Conservation (phyloP, 202 grass and related monocot genomes). For the Saccharum hybrid region DNA sequence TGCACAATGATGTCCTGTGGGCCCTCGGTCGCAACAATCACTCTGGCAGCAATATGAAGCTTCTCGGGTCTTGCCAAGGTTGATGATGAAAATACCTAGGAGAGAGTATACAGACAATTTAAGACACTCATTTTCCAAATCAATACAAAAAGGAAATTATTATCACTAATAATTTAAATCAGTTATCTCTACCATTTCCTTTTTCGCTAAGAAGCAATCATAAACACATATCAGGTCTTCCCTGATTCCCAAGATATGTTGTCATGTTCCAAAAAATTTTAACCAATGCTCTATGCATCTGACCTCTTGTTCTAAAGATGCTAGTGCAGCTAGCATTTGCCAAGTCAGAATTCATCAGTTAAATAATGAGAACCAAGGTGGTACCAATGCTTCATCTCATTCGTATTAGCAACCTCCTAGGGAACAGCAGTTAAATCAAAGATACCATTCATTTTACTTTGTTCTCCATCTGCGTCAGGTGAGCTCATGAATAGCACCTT, state of each 20-base stretch:
- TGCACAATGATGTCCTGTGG: too few relatives aligned
- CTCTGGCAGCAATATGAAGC: too few relatives aligned
- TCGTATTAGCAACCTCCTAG: background rate
- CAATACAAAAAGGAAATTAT: too few relatives aligned
- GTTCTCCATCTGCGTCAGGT: background rate
- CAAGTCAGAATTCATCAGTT: background rate
- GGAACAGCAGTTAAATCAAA: conserved; percentile 9
- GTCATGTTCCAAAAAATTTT: too few relatives aligned
- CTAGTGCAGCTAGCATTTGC: background rate
- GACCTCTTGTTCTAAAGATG: background rate
- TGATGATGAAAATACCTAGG: conserved; percentile 78
- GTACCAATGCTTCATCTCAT: background rate
- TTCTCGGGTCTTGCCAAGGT: conserved; percentile 46
- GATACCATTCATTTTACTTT: background rate
- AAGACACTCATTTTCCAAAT: too few relatives aligned
- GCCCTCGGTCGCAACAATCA: too few relatives aligned
- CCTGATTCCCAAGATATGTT: background rate
- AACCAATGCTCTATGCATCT: too few relatives aligned
- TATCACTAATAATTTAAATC: background rate
- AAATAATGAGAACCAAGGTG: background rate
- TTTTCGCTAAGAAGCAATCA: background rate
- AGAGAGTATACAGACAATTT: too few relatives aligned
- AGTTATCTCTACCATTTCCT: background rate
- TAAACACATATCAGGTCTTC: background rate
- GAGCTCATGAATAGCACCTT: too few relatives aligned